These are phyloP conservation scores for Lepiota venenata DNA, from an alignment of 768 basidiomycete genomes.

Conservation along the genomic window DNA sequence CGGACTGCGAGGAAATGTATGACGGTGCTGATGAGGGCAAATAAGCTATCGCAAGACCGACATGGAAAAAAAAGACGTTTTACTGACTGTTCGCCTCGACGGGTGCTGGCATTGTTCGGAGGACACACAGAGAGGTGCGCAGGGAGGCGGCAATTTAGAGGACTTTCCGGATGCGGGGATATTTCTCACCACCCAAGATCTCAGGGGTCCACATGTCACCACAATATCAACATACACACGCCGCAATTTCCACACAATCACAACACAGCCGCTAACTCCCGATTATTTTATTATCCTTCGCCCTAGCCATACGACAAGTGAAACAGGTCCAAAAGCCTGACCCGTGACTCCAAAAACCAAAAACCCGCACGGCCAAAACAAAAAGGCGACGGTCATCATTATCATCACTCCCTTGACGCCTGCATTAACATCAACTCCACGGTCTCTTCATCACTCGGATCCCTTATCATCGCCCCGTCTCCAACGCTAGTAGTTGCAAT, in stretches of 20 bases:
- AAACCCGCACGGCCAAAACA: too few species aligned
- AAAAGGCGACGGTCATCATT: background rate
- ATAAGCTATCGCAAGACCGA: conserved; percentile 9
- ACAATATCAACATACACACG: background rate
- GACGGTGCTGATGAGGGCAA: conserved; percentile 44
- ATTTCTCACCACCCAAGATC: conserved; percentile 13
- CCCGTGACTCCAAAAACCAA: too few species aligned
- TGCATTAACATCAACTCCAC: background rate
- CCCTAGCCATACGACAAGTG: too few species aligned
- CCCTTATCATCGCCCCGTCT: background rate
- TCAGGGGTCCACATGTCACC: background rate
- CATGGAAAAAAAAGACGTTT: conserved; percentile 10
- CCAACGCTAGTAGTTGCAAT: background rate
- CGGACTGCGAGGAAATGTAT: conserved; percentile 81
- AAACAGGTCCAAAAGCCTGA: too few species aligned
- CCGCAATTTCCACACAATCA: too few species aligned
- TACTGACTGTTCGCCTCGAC: conserved; percentile 38
- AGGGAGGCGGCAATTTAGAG: background rate
- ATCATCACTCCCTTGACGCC: background rate
- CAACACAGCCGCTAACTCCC: too few species aligned
- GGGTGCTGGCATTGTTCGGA: conserved; percentile 41
- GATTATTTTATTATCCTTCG: too few species aligned
- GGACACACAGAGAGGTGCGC: conserved; percentile 18
- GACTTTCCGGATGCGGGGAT: conserved; percentile 9
- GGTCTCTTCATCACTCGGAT: background rate